Evolutionary conservation across 768 basidiomycete species (phyloP).

Genomic region (Sarcodon aspratus): DNA sequence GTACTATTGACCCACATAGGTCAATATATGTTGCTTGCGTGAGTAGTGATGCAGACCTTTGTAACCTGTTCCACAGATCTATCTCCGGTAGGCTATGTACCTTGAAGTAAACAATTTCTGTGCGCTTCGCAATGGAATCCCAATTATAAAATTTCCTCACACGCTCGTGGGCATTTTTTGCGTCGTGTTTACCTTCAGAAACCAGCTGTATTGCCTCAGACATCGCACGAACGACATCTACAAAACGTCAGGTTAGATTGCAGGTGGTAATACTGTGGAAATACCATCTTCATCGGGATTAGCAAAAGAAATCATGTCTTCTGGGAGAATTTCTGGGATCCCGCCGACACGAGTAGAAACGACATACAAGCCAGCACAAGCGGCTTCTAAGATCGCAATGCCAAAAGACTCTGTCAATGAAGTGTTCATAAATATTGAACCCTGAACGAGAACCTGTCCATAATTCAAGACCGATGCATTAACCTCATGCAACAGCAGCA

Average conservation of each 20-base stretch:
- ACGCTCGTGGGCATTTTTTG: slow-evolving; percentile 61
- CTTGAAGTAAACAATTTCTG: slow-evolving; percentile 70
- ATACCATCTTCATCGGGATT: slow-evolving; percentile 88
- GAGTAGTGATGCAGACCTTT: slow-evolving; percentile 35
- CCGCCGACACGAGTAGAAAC: slow-evolving; percentile 93
- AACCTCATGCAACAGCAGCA: not conserved
- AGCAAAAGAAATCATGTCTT: slow-evolving; percentile 93
- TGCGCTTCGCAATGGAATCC: slow-evolving; percentile 66
- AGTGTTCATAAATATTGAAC: slow-evolving; percentile 90
- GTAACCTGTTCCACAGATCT: slow-evolving; percentile 70
- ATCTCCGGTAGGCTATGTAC: slow-evolving; percentile 51
- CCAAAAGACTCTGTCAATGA: slow-evolving; percentile 96
- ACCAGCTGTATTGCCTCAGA: slow-evolving; percentile 71
- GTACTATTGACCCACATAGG: slow-evolving; percentile 35
- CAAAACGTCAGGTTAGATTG: not conserved
- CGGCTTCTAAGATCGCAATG: slow-evolving; percentile 95
- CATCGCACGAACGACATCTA: slow-evolving; percentile 81
- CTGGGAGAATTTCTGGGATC: slow-evolving; percentile 87
- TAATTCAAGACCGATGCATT: not conserved
- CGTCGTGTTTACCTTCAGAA: slow-evolving; percentile 57
- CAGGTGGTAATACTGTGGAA: slow-evolving; percentile 8
- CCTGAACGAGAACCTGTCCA: slow-evolving; percentile 67
- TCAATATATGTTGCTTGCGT: not conserved
- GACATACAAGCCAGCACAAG: slow-evolving; percentile 87
- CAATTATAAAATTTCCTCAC: slow-evolving; percentile 83